A percentile compares a stretch with the other conserved stretches of the same genome.
phyloP scores from a whole-genome alignment of 768 basidiomycete genomes.

The Hericium alpestre region DNA sequence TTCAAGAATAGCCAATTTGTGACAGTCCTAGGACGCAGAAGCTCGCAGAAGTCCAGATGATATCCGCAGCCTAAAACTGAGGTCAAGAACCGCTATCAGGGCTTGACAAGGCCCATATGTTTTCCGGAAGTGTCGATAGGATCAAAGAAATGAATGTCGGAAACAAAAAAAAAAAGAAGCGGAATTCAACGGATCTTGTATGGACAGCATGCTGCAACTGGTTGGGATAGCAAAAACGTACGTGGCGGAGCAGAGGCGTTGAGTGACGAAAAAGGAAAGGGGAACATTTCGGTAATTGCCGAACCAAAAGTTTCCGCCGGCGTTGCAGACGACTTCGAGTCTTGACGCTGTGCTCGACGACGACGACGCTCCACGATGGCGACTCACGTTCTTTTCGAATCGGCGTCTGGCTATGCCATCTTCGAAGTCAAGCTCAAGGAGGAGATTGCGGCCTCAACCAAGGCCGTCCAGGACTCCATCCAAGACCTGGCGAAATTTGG shows the following conservation, averaged over 20 bases:
- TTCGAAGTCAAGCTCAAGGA: constrained; percentile 83
- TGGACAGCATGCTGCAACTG: too few species aligned
- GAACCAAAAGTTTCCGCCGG: constrained; percentile 10
- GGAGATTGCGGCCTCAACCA: constrained; percentile 73
- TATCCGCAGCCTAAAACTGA: too few species aligned
- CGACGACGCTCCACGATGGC: constrained; percentile 33
- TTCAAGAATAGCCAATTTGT: too few species aligned
- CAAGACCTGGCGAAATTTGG: constrained; percentile 79
- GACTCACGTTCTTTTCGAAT: constrained; percentile 87
- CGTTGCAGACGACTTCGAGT: background rate
- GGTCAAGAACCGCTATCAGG: too few species aligned
- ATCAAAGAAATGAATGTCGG: too few species aligned
- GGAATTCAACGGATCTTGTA: too few species aligned
- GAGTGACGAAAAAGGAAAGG: background rate
- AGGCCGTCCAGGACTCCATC: constrained; percentile 76
- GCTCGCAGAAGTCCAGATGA: too few species aligned
- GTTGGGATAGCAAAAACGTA: too few species aligned
- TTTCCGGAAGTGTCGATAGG: too few species aligned
- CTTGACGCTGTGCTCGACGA: background rate
- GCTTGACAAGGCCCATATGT: too few species aligned
- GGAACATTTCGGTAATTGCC: constrained; percentile 4
- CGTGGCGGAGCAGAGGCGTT: background rate
- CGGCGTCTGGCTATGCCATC: constrained; percentile 87
- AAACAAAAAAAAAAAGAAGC: too few species aligned
- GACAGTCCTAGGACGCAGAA: too few species aligned